Conservation (phyloP, 768 basidiomycete species). For the Lentinula lateritia region DNA sequence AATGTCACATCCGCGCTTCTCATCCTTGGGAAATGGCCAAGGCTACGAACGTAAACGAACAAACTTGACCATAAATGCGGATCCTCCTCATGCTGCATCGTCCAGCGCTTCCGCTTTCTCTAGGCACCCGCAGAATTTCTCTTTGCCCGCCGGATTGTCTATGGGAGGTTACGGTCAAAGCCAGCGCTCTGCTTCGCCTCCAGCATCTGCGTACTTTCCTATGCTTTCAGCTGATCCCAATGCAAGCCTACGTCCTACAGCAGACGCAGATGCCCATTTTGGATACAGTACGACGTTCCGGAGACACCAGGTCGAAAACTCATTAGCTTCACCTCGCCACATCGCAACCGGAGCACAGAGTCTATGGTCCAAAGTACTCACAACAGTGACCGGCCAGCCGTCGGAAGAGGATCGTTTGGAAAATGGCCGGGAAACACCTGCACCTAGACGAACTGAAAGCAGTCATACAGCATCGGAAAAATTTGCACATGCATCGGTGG, state of each 20-base stretch:
- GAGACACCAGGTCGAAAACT: slow-evolving; percentile 52
- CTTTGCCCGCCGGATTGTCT: background rate
- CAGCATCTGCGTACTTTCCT: slow-evolving; percentile 79
- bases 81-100: background rate
- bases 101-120: background rate
- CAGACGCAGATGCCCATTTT: slow-evolving; percentile 69
- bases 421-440: slow-evolving; percentile 30
- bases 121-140: background rate
- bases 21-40: background rate
- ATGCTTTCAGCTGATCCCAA: slow-evolving; percentile 33
- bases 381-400: slow-evolving; percentile 32
- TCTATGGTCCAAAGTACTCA: slow-evolving; percentile 45
- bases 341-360: slow-evolving; percentile 45
- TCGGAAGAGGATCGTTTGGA: slow-evolving; percentile 29
- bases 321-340: slow-evolving; percentile 38
- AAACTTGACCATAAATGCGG: background rate
- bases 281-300: slow-evolving; percentile 79
- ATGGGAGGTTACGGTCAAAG: background rate
- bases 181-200: slow-evolving; percentile 50
- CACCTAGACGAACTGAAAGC: slow-evolving; percentile 22
- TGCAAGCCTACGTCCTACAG: slow-evolving; percentile 48
- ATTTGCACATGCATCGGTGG: slow-evolving; percentile 61
- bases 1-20: slow-evolving; percentile 6
- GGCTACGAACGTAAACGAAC: slow-evolving; percentile 7
- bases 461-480: slow-evolving; percentile 57